A percentile compares a stretch with the other conserved stretches of the same genome.
Conservation (phyloP, 2,329 filamentous ascomycete species). For the Raffaelea albimanens region DNA sequence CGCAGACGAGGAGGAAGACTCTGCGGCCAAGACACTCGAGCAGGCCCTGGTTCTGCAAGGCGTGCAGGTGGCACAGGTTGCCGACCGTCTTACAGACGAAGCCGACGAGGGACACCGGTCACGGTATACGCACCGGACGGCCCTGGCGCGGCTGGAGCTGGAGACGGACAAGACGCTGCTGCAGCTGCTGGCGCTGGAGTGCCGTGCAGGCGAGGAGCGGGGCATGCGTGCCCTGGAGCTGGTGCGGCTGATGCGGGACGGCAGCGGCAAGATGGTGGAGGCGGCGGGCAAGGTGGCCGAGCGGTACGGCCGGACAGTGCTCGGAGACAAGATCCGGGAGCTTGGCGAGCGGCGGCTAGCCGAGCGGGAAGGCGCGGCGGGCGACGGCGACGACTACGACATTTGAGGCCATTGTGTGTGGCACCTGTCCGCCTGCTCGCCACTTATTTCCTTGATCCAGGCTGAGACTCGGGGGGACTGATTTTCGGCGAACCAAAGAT, state of each 20-base stretch:
- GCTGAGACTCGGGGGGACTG: too few species aligned
- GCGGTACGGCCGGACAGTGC: conserved; percentile 67
- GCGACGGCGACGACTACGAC: neutral
- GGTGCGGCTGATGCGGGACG: conserved; percentile 75
- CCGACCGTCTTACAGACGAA: conserved; percentile 53
- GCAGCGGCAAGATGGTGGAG: conserved; percentile 81
- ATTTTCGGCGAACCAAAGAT: too few species aligned
- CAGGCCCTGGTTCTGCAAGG: conserved; percentile 71
- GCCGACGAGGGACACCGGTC: conserved; percentile 52
- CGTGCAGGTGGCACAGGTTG: conserved; percentile 62
- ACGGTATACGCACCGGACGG: conserved; percentile 57
- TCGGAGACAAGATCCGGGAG: conserved; percentile 87
- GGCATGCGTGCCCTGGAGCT: conserved; percentile 94
- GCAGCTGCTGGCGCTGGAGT: conserved; percentile 82
- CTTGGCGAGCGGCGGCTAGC: conserved; percentile 52
- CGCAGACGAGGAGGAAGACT: conserved; percentile 17
- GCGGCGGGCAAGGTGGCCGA: conserved; percentile 83
- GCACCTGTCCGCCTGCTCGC: too few species aligned
- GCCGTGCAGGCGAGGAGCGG: conserved; percentile 81
- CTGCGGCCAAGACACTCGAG: conserved; percentile 54
- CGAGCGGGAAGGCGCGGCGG: neutral
- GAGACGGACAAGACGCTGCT: conserved; percentile 85
- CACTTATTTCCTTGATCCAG: too few species aligned
- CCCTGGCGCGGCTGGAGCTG: conserved; percentile 63
- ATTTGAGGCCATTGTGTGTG: neutral